Evolutionary conservation across 345 rosid genomes (phyloP).

Genomic region (Turritis glabra): DNA sequence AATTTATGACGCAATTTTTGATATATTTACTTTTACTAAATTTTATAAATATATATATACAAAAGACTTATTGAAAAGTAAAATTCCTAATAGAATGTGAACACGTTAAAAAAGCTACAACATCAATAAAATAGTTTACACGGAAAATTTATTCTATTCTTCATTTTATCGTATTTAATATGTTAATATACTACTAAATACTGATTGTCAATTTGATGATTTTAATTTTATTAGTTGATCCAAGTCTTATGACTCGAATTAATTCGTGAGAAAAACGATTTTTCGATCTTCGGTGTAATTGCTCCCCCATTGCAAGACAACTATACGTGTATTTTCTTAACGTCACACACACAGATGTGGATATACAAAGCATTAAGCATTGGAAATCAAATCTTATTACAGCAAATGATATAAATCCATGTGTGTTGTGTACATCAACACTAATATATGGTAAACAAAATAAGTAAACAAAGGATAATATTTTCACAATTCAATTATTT

Average conservation of each 20-base stretch:
- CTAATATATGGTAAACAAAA: conserved; percentile 14
- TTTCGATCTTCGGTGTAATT: conserved; percentile 25
- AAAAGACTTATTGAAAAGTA: too few species aligned
- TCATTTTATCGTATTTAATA: not conserved
- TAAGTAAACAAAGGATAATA: conserved; percentile 9
- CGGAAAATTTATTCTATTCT: not conserved
- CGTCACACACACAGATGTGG: not conserved
- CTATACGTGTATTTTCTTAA: not conserved
- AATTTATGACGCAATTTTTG: not conserved
- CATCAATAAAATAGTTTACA: not conserved
- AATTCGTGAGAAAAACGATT: conserved; percentile 32
- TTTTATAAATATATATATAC: too few species aligned
- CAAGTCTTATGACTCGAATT: conserved; percentile 7
- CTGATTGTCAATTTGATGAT: not conserved
- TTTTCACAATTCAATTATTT: not conserved
- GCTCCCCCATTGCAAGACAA: conserved; percentile 36
- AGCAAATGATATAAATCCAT: conserved; percentile 15
- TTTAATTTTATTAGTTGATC: conserved; percentile 5
- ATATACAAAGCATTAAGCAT: conserved; percentile 1
- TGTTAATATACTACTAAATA: not conserved
- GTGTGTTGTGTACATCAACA: conserved; percentile 8
- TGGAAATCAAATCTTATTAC: conserved; percentile 7
- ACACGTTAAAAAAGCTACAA: not conserved
- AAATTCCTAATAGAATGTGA: not conserved
- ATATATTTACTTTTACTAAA: too few species aligned